phyloP scores from a whole-genome alignment of 495 filamentous ascomycete species.

The Daldinia vernicosa region DNA sequence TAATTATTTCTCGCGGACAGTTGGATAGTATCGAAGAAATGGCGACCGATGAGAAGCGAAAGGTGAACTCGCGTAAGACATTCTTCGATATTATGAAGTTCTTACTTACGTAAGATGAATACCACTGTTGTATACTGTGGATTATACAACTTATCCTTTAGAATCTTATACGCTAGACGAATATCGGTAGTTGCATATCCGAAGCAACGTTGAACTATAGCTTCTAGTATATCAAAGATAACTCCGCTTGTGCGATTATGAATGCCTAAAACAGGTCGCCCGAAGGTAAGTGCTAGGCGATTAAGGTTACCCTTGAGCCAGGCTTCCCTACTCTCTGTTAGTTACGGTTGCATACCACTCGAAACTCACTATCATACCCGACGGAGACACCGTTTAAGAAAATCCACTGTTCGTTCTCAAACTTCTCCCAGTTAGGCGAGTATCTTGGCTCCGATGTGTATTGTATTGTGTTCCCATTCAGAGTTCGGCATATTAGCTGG shows the following conservation, averaged over 20 bases:
- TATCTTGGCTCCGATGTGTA: not conserved
- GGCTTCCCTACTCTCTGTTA: not conserved
- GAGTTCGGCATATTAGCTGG: not conserved
- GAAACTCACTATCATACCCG: not conserved
- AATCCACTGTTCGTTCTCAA: not conserved
- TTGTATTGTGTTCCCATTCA: not conserved
- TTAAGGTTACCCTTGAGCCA: not conserved
- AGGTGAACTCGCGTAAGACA: no score
- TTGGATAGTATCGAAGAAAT: no score
- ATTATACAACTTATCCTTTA: not conserved
- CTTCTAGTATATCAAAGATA: not conserved
- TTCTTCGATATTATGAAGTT: no score
- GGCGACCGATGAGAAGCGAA: no score
- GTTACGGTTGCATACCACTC: not conserved
- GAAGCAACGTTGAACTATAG: constrained; percentile 1
- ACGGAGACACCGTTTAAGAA: constrained; percentile 1
- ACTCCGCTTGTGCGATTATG: not conserved
- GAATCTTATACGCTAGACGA: not conserved
- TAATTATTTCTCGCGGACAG: not conserved
- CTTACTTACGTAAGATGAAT: not conserved
- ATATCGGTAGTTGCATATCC: not conserved
- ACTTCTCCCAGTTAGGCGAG: not conserved
- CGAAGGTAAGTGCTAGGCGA: constrained; percentile 4
- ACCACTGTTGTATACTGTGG: not conserved
- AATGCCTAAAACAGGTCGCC: not conserved